Evolutionary conservation across 192 early-diverging fungal genomes (phyloP), one percentile per base, ranked within the genome.

Genomic region (Mortierella alpina): DNA sequence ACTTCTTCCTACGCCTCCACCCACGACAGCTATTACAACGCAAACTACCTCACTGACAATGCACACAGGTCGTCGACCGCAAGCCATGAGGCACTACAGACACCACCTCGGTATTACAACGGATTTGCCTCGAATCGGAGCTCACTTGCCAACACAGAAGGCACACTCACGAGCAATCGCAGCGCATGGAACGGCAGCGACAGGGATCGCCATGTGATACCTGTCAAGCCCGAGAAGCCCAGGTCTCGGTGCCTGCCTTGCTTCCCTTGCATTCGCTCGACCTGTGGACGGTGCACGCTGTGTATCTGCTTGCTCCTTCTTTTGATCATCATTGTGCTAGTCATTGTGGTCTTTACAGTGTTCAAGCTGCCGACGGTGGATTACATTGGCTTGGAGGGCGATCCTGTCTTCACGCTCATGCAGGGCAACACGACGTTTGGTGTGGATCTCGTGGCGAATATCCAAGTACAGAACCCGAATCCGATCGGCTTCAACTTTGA

Each of bases 401-500:
- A 54, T 5, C 77, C 77, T 1, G 45, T 17, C 1, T 80, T 72
- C 40, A 68, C 54, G 15, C 59, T 80, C 70, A 68, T 72, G 42
- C 39, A 72, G 20, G 77, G 77, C 58, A 80, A 80, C 23, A 61
- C 65, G 0, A 80, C 77, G 5, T n/a, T 80, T 20, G 77, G 63
- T 8, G 23, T 80, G 7, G 46, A 72, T 23, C 40, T 80, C 42
- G 46, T 80, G 1, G 70, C 77, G 15, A 58, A 64, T 12, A 72
- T 80, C 14, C 53, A 58, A 17, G 77, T 80, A 53, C n/a, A 72
- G 39, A 80, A 80, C 45, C 70, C 77, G 13, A 80, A 80, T 47
- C 77, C 77, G 0, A 62, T 80, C 39, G 70, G 77, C 2, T 68
- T 80, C 46, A 64, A 31, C 53, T 72, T 80, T 64, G 60, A 72